Evolutionary conservation across 371 early-diverging fungal species (phyloP).

Genomic region (Chytridiales sp.): DNA sequence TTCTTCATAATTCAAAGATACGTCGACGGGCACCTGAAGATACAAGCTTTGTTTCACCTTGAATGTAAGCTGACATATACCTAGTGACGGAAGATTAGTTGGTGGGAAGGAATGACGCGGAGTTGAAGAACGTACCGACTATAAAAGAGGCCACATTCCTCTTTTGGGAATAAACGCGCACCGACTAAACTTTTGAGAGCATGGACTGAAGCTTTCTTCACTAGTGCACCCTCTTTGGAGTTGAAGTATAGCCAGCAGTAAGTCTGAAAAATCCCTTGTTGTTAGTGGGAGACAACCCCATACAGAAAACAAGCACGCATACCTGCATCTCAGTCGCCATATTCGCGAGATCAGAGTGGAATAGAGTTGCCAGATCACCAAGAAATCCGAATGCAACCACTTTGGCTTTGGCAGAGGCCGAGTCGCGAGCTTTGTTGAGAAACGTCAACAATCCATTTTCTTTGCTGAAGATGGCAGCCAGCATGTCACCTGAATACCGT

Average conservation of each 20-base stretch:
- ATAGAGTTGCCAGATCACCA: conserved; percentile 10
- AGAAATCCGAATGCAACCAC: conserved; percentile 10
- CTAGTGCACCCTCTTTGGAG: conserved; percentile 21
- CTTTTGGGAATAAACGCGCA: conserved; percentile 1
- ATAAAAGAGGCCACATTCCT: conserved; percentile 6
- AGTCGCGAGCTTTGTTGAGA: conserved; percentile 9
- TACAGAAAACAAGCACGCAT: background rate
- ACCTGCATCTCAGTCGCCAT: conserved; percentile 15
- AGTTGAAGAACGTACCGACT: background rate
- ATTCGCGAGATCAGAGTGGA: background rate
- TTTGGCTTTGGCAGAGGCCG: conserved; percentile 18
- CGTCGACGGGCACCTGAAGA: conserved; percentile 18
- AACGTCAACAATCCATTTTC: conserved; percentile 15
- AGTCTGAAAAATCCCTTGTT: conserved; percentile 5
- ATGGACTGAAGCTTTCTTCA: conserved; percentile 16
- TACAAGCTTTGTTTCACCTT: conserved; percentile 22
- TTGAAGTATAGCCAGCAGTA: conserved; percentile 17
- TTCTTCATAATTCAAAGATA: background rate
- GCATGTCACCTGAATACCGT: too few species aligned
- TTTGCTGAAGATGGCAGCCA: conserved; percentile 19
- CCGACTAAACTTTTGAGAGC: conserved; percentile 8
- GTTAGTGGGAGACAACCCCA: background rate
- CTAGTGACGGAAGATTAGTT: too few species aligned
- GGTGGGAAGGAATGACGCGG: too few species aligned
- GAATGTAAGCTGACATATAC: conserved; percentile 18